These are phyloP conservation scores for Rhizopus microsporus DNA, from an alignment of 371 early-diverging fungal species.

Conservation along the genomic window DNA sequence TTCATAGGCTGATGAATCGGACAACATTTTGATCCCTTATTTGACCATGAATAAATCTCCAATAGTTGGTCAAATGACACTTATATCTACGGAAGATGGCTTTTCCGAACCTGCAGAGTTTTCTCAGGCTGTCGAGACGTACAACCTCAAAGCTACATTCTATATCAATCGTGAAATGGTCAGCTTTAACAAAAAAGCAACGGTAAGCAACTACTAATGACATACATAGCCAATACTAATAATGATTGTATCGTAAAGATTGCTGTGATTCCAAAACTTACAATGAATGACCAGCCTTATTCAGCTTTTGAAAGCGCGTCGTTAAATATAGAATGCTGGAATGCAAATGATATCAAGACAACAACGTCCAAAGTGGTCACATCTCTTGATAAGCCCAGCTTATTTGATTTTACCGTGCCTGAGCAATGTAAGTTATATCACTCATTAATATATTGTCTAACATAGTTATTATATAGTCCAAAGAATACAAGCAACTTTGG, in stretches of 20 bases:
- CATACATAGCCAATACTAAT: neutral
- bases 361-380: slow-evolving; percentile 18
- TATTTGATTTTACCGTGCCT: slow-evolving; percentile 38
- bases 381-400: slow-evolving; percentile 19
- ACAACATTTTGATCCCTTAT: slow-evolving; percentile 53
- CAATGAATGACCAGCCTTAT: slow-evolving; percentile 27
- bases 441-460: too few relatives aligned
- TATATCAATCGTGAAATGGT: slow-evolving; percentile 54
- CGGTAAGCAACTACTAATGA: slow-evolving; percentile 19
- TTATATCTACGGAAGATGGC: slow-evolving; percentile 37
- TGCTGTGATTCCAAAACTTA: slow-evolving; percentile 40
- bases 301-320: slow-evolving; percentile 42
- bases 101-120: slow-evolving; percentile 46
- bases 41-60: neutral
- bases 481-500: slow-evolving; percentile 25
- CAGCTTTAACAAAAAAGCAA: slow-evolving; percentile 38
- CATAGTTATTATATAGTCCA: neutral
- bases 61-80: slow-evolving; percentile 3
- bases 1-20: slow-evolving; percentile 41
- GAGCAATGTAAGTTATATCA: slow-evolving; percentile 26
- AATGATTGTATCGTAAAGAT: slow-evolving; percentile 18
- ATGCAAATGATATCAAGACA: slow-evolving; percentile 28
- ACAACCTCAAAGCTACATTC: slow-evolving; percentile 36
- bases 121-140: slow-evolving; percentile 32
- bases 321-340: slow-evolving; percentile 30